A percentile compares a stretch with the other conserved stretches of the same genome.
These are phyloP conservation scores for Corymbia maculata DNA, from an alignment of 345 rosid genomes.

Conservation along the genomic window DNA sequence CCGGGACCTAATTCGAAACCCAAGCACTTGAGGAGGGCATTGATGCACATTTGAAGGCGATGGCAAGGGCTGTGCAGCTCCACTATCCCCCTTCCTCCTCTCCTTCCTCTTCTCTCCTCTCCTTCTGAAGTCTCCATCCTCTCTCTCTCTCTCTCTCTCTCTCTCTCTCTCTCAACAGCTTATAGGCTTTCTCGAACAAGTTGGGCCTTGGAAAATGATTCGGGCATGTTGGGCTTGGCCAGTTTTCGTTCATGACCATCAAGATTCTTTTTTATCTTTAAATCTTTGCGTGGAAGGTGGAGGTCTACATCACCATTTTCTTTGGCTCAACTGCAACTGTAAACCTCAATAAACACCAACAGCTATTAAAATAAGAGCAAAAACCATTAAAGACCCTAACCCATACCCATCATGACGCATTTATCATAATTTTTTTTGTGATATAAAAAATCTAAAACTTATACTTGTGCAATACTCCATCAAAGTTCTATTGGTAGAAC, in stretches of 20 bases:
- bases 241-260: neutral
- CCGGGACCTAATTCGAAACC: neutral
- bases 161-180: neutral
- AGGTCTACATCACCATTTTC: neutral
- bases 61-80: neutral
- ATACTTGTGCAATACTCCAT: accelerated
- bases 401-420: neutral
- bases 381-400: neutral
- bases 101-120: neutral
- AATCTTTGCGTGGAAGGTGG: neutral
- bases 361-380: neutral
- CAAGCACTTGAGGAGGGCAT: neutral
- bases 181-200: neutral
- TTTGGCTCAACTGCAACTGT: neutral
- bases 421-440: too few relatives aligned
- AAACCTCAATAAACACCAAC: neutral
- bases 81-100: neutral
- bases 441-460: too few relatives aligned
- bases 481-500: neutral
- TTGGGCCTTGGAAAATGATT: neutral
- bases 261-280: neutral
- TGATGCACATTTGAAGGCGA: neutral
- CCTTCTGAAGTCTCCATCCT: neutral
- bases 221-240: neutral
- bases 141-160: neutral